Evolutionary conservation across 2,329 filamentous ascomycete species (phyloP).

Genomic region (Beauveria scarabaeidicola): DNA sequence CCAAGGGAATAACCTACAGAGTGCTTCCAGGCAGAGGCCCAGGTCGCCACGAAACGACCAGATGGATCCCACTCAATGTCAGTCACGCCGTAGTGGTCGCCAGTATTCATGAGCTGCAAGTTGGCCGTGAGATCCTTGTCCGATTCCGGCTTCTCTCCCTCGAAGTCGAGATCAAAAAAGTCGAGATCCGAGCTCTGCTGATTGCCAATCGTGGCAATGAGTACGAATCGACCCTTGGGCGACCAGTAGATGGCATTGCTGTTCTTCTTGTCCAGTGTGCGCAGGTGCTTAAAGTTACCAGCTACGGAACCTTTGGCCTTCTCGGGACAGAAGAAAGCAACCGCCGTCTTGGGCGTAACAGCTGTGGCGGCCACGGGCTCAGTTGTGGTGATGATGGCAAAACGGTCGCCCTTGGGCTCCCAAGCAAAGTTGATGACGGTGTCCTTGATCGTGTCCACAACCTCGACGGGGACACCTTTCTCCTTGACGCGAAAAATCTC

Average conservation of each 20-base stretch:
- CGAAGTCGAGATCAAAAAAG: slow-evolving; percentile 96
- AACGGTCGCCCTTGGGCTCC: slow-evolving; percentile 96
- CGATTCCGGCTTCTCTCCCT: slow-evolving; percentile 87
- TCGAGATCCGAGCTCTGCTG: slow-evolving; percentile 92
- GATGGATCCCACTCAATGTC: slow-evolving; percentile 98
- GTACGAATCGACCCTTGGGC: slow-evolving; percentile 86
- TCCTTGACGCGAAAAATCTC: slow-evolving; percentile 97
- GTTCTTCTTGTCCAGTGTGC: slow-evolving; percentile 97
- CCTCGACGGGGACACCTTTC: slow-evolving; percentile 96
- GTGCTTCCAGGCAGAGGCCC: slow-evolving; percentile 93
- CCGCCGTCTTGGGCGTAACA: slow-evolving; percentile 85
- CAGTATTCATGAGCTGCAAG: slow-evolving; percentile 86
- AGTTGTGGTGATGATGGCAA: slow-evolving; percentile 91
- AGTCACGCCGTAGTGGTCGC: slow-evolving; percentile 94
- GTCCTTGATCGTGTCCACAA: slow-evolving; percentile 95
- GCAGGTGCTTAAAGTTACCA: slow-evolving; percentile 94
- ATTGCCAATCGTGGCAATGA: slow-evolving; percentile 87
- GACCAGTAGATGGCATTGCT: slow-evolving; percentile 99
- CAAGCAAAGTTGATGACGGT: slow-evolving; percentile 99
- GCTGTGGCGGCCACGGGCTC: slow-evolving; percentile 72
- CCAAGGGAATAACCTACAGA: slow-evolving; percentile 51
- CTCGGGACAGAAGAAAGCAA: slow-evolving; percentile 94
- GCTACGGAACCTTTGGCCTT: slow-evolving; percentile 73
- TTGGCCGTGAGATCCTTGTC: slow-evolving; percentile 95
- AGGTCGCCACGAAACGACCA: slow-evolving; percentile 86